A percentile compares a stretch with the other conserved stretches of the same genome.
These are phyloP conservation scores for Ilex paraguariensis DNA, from an alignment of 305 asterid genomes.

Conservation along the genomic window DNA sequence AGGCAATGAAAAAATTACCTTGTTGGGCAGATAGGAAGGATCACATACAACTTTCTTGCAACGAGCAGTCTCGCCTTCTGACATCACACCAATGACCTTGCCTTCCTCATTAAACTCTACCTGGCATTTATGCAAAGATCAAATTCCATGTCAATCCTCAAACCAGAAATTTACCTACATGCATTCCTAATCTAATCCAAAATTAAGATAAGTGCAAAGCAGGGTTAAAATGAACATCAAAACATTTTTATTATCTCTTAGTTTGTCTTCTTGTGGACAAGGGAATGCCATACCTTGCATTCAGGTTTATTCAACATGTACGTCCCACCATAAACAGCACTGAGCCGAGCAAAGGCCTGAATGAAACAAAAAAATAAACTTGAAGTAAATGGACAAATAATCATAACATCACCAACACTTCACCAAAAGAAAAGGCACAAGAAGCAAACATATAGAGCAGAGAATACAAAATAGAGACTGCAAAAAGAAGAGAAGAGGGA, in stretches of 20 bases:
- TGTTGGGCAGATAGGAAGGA: constrained; percentile 86
- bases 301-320: constrained; percentile 96
- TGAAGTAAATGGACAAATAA: neutral
- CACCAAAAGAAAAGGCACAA: constrained; percentile 7
- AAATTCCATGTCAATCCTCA: constrained; percentile 17
- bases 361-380: constrained; percentile 2
- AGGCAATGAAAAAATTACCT: constrained; percentile 40
- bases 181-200: too few species aligned
- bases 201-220: too few species aligned
- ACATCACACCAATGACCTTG: constrained; percentile 83
- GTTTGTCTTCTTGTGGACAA: neutral
- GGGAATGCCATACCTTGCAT: constrained; percentile 62
- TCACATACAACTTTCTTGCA: constrained; percentile 98
- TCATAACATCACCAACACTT: constrained; percentile 3
- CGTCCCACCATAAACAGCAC: constrained; percentile 99
- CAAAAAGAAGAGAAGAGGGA: constrained; percentile 2
- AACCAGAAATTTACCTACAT: too few species aligned
- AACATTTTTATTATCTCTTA: too few species aligned
- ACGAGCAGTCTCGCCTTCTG: constrained; percentile 97
- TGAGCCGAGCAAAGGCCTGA: constrained; percentile 96
- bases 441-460: neutral
- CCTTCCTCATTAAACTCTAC: constrained; percentile 93
- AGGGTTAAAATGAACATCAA: too few species aligned
- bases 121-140: constrained; percentile 29
- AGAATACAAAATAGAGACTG: constrained; percentile 4